Evolutionary conservation across 2,329 filamentous ascomycete genomes (phyloP).

Genomic region (Fusarium bulbicola): DNA sequence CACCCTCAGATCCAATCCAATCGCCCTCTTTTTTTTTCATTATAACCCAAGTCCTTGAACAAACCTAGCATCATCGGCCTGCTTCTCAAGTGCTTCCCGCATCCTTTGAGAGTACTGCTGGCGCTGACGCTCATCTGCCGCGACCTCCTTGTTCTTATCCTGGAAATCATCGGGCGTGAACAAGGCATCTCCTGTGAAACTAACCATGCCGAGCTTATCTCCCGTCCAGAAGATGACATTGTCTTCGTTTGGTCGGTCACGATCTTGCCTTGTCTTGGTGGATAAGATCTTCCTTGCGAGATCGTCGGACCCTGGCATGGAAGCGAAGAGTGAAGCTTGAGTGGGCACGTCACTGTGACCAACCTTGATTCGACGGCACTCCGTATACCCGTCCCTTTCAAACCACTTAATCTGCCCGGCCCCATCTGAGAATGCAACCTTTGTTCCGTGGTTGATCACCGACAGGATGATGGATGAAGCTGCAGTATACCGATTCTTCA

Average conservation of each 20-base stretch:
- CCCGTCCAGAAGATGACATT: conserved; percentile 89
- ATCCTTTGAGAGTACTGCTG: conserved; percentile 74
- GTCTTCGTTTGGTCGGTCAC: conserved; percentile 60
- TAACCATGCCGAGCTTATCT: conserved; percentile 79
- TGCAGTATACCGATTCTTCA: conserved; percentile 85
- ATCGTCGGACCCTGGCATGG: conserved; percentile 68
- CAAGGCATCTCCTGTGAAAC: conserved; percentile 64
- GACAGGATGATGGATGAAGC: conserved; percentile 83
- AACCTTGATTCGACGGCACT: conserved; percentile 64
- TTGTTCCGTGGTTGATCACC: conserved; percentile 81
- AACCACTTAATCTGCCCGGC: conserved; percentile 90
- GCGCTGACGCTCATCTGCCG: conserved; percentile 61
- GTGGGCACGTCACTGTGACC: conserved; percentile 62
- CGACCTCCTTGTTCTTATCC: conserved; percentile 55
- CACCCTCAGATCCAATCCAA: neutral
- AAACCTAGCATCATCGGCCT: conserved; percentile 82
- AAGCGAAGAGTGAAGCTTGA: conserved; percentile 60
- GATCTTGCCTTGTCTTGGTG: conserved; percentile 53
- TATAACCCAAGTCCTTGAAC: conserved; percentile 67
- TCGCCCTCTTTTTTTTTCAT: neutral
- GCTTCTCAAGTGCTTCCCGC: conserved; percentile 76
- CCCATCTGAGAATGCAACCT: conserved; percentile 84
- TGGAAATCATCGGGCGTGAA: conserved; percentile 63
- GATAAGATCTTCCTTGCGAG: conserved; percentile 84
- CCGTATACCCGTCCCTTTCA: conserved; percentile 80